Evolutionary conservation across 2,329 filamentous ascomycete species (phyloP).

Genomic region (Pestalotiopsis sp.): DNA sequence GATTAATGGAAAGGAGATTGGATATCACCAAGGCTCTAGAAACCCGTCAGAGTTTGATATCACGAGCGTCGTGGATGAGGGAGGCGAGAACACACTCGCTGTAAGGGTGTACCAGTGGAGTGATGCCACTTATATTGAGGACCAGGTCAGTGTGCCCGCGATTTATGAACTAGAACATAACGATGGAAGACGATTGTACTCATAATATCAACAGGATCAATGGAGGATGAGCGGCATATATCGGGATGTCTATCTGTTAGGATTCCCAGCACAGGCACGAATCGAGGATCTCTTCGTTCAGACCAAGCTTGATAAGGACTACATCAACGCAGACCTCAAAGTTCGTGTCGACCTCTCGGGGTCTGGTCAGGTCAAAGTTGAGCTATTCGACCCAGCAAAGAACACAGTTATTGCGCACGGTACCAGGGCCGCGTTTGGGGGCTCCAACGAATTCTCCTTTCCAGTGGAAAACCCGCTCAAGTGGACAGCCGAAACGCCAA

Average conservation of each 20-base stretch:
- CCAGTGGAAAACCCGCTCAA: slow-evolving; percentile 50
- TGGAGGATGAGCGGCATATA: slow-evolving; percentile 60
- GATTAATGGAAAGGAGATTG: slow-evolving; percentile 61
- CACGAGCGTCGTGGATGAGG: slow-evolving; percentile 42
- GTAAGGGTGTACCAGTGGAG: slow-evolving; percentile 65
- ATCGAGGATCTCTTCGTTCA: slow-evolving; percentile 59
- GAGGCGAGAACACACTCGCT: slow-evolving; percentile 49
- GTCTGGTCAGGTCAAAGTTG: slow-evolving; percentile 62
- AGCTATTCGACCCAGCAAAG: slow-evolving; percentile 57
- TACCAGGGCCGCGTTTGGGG: slow-evolving; percentile 50
- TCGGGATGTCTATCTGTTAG: slow-evolving; percentile 62
- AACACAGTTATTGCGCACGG: slow-evolving; percentile 57
- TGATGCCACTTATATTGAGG: slow-evolving; percentile 64
- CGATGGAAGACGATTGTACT: background rate
- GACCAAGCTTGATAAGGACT: slow-evolving; percentile 53
- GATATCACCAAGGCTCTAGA: slow-evolving; percentile 63
- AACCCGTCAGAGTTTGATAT: slow-evolving; percentile 68
- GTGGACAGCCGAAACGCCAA: slow-evolving; percentile 65
- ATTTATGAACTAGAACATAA: background rate
- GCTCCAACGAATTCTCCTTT: slow-evolving; percentile 24
- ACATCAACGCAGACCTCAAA: slow-evolving; percentile 51
- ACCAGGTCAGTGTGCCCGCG: slow-evolving; percentile 37
- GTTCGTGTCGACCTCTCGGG: slow-evolving; percentile 47
- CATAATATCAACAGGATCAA: slow-evolving; percentile 45
- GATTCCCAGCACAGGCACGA: slow-evolving; percentile 54